These are phyloP conservation scores for Anisodus acutangulus DNA, from an alignment of 257 asterid species.

Conservation along the genomic window DNA sequence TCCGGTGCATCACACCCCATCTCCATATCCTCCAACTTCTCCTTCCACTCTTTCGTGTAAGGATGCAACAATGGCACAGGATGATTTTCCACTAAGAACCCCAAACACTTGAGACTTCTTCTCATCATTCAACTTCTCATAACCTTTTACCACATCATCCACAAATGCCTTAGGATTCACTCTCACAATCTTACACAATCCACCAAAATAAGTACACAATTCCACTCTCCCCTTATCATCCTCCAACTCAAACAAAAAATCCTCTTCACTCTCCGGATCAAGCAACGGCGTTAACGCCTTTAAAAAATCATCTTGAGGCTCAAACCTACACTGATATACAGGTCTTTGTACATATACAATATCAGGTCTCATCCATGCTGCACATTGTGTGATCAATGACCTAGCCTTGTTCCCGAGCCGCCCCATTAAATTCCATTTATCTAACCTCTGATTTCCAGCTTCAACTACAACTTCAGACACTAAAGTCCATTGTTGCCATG, in stretches of 20 bases:
- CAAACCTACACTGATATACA: slow-evolving; percentile 88
- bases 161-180: slow-evolving; percentile 87
- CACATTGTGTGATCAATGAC: slow-evolving; percentile 77
- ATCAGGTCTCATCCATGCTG: slow-evolving; percentile 99
- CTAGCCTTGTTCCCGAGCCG: slow-evolving; percentile 80
- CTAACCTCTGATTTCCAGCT: slow-evolving; percentile 84
- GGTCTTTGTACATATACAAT: slow-evolving; percentile 84
- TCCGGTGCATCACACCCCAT: slow-evolving; percentile 97
- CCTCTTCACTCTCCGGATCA: slow-evolving; percentile 79
- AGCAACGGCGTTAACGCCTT: slow-evolving; percentile 63
- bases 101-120: slow-evolving; percentile 74
- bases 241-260: slow-evolving; percentile 70
- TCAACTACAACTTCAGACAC: slow-evolving; percentile 84
- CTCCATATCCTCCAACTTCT: slow-evolving; percentile 89
- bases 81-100: slow-evolving; percentile 69
- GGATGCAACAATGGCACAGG: slow-evolving; percentile 86
- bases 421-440: slow-evolving; percentile 97
- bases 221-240: slow-evolving; percentile 75
- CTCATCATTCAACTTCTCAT: slow-evolving; percentile 75
- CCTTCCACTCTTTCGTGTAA: slow-evolving; percentile 90
- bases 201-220: slow-evolving; percentile 83
- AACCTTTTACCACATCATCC: slow-evolving; percentile 88
- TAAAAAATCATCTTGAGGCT: slow-evolving; percentile 82
- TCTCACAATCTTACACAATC: slow-evolving; percentile 78
- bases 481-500: slow-evolving; percentile 97